Evolutionary conservation across 2,329 filamentous ascomycete species (phyloP).

Genomic region (Epichloe festucae): DNA sequence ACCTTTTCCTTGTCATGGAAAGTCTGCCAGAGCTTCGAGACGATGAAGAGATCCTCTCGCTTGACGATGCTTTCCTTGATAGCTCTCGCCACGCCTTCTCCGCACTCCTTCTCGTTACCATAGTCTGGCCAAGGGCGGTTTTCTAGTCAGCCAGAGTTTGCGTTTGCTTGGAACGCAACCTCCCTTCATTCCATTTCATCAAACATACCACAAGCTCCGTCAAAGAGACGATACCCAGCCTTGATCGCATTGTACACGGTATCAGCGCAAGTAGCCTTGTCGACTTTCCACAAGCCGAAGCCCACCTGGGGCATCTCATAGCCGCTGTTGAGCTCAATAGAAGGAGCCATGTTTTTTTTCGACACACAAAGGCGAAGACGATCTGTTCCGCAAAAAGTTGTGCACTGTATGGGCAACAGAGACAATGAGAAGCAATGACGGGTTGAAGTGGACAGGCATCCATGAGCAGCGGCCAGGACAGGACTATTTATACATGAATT

Average conservation of each 20-base stretch:
- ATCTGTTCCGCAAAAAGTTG: not conserved
- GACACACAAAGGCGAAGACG: not conserved
- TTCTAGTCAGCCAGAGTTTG: not conserved
- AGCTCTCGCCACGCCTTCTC: constrained; percentile 63
- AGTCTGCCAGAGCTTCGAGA: constrained; percentile 86
- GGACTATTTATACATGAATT: not conserved
- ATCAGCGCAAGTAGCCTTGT: constrained; percentile 58
- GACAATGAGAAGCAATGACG: not conserved
- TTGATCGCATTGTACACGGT: constrained; percentile 66
- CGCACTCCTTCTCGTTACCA: constrained; percentile 68
- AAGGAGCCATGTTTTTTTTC: constrained; percentile 15
- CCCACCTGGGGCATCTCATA: constrained; percentile 62
- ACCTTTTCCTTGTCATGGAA: constrained; percentile 75
- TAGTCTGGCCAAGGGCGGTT: constrained; percentile 39
- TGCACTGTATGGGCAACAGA: not conserved
- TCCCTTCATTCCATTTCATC: not conserved
- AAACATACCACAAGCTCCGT: constrained; percentile 34
- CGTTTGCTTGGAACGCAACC: not conserved
- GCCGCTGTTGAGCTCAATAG: constrained; percentile 51
- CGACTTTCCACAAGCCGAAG: constrained; percentile 76
- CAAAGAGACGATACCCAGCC: constrained; percentile 46
- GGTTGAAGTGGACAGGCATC: not conserved
- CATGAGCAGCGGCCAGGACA: not conserved
- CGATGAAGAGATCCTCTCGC: constrained; percentile 80
- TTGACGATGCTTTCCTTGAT: constrained; percentile 72